phyloP scores from a whole-genome alignment of 2,329 filamentous ascomycete species.

The Lecanicillium sp. region DNA sequence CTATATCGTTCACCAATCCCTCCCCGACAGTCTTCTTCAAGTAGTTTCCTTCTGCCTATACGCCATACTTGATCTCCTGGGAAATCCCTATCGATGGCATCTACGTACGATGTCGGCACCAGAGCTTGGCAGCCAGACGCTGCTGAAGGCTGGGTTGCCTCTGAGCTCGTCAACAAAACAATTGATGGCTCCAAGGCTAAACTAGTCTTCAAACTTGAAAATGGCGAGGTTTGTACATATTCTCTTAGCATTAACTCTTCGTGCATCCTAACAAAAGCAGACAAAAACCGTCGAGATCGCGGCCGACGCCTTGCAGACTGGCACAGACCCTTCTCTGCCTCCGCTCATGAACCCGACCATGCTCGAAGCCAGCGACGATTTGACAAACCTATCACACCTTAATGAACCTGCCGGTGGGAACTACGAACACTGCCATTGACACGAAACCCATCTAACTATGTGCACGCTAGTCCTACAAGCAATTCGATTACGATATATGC shows the following conservation, averaged over 20 bases:
- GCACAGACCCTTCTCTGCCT: constrained; percentile 71
- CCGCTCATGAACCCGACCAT: constrained; percentile 97
- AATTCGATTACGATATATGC: constrained; percentile 91
- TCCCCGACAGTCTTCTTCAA: too few species aligned
- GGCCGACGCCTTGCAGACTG: constrained; percentile 65
- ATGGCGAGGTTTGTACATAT: constrained; percentile 66
- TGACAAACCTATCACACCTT: constrained; percentile 94
- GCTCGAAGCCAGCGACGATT: constrained; percentile 95
- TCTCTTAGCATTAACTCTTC: background rate
- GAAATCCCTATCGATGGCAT: constrained; percentile 61
- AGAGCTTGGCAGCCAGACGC: constrained; percentile 97
- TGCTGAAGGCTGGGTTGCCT: constrained; percentile 95
- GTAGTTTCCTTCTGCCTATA: too few species aligned
- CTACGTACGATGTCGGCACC: constrained; percentile 92
- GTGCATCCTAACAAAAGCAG: constrained; percentile 35
- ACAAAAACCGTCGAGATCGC: constrained; percentile 74
- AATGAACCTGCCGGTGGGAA: constrained; percentile 90
- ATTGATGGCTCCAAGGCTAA: constrained; percentile 79
- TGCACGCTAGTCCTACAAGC: constrained; percentile 74
- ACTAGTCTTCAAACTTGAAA: constrained; percentile 82
- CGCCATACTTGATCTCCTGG: background rate
- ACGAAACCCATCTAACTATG: constrained; percentile 14
- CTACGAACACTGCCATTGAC: constrained; percentile 9
- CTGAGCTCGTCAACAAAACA: constrained; percentile 82
- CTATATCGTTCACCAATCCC: too few species aligned